phyloP scores from a whole-genome alignment of 495 filamentous ascomycete species.

The Tuber indicum region DNA sequence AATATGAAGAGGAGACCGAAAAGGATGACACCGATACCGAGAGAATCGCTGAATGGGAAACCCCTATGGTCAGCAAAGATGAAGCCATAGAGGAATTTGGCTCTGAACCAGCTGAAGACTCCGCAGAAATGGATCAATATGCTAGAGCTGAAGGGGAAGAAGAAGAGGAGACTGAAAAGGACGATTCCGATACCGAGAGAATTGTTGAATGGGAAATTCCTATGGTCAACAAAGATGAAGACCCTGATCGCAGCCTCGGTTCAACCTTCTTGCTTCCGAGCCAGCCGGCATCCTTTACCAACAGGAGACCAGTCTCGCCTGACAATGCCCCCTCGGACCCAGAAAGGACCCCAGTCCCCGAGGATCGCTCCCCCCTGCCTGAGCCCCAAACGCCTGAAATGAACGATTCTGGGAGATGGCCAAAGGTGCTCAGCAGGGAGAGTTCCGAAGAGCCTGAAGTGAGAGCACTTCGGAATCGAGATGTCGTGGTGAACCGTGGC shows the following conservation, averaged over 20 bases:
- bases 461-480: slow-evolving; percentile 14
- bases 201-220: slow-evolving; percentile 4
- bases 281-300: slow-evolving; percentile 14
- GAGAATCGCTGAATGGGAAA: slow-evolving; percentile 8
- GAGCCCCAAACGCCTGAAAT: not conserved
- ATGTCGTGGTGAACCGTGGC: slow-evolving; percentile 11
- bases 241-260: slow-evolving; percentile 18
- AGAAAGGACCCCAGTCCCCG: slow-evolving; percentile 1
- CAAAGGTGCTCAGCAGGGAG: slow-evolving; percentile 4
- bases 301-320: not conserved
- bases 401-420: not conserved
- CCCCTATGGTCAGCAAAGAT: not conserved
- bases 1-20: slow-evolving; percentile 31
- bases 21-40: slow-evolving; percentile 31
- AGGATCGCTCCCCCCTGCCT: slow-evolving; percentile 4
- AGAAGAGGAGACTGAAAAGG: slow-evolving; percentile 31
- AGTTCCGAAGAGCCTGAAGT: slow-evolving; percentile 14
- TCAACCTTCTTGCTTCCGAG: slow-evolving; percentile 28
- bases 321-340: not conserved
- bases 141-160: slow-evolving; percentile 17
- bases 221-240: not conserved
- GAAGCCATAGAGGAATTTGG: slow-evolving; percentile 13
- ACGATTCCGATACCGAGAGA: slow-evolving; percentile 27
- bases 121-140: slow-evolving; percentile 4
- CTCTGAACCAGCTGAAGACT: slow-evolving; percentile 10